These are phyloP conservation scores for Hymenoscyphus occultus DNA, from an alignment of 2,329 filamentous ascomycete species.

Conservation along the genomic window DNA sequence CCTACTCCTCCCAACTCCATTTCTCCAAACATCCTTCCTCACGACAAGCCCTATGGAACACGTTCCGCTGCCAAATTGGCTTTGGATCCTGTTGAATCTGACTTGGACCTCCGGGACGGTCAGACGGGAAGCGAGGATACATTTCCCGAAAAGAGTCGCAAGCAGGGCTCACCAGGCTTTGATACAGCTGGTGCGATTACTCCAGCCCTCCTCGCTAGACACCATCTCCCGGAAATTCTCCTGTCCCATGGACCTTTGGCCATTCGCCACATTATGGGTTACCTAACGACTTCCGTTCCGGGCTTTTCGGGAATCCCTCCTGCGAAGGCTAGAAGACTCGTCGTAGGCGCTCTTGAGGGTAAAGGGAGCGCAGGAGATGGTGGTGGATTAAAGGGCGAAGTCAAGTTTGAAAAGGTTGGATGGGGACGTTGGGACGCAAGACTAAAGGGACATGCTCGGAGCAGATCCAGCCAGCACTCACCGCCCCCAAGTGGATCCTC, in stretches of 20 bases:
- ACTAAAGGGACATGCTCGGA: slow-evolving; percentile 57
- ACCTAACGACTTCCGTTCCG: slow-evolving; percentile 87
- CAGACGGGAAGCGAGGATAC: slow-evolving; percentile 44
- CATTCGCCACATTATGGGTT: slow-evolving; percentile 93
- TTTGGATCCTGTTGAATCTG: slow-evolving; percentile 72
- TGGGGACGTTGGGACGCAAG: slow-evolving; percentile 96
- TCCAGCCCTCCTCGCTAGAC: slow-evolving; percentile 77
- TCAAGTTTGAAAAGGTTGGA: slow-evolving; percentile 91
- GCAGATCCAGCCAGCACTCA: slow-evolving; percentile 38
- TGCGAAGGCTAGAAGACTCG: slow-evolving; percentile 83
- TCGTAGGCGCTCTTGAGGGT: slow-evolving; percentile 88
- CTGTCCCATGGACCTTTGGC: slow-evolving; percentile 86
- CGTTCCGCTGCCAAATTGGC: slow-evolving; percentile 39
- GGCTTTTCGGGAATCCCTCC: slow-evolving; percentile 88
- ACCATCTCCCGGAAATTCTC: slow-evolving; percentile 87
- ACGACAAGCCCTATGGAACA: slow-evolving; percentile 62
- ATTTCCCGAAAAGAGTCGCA: slow-evolving; percentile 19
- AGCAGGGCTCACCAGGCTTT: slow-evolving; percentile 39
- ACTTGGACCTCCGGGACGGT: slow-evolving; percentile 78
- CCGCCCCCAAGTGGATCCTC: slow-evolving; percentile 44
- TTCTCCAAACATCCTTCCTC: slow-evolving; percentile 80
- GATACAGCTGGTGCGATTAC: slow-evolving; percentile 84
- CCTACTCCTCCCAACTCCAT: slow-evolving; percentile 95
- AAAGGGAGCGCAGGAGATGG: slow-evolving; percentile 57
- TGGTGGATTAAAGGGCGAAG: slow-evolving; percentile 63